A percentile compares a stretch with the other conserved stretches of the same genome.
Evolutionary conservation across 208 protist genomes (phyloP).

Genomic region (Phytomonas francai): DNA sequence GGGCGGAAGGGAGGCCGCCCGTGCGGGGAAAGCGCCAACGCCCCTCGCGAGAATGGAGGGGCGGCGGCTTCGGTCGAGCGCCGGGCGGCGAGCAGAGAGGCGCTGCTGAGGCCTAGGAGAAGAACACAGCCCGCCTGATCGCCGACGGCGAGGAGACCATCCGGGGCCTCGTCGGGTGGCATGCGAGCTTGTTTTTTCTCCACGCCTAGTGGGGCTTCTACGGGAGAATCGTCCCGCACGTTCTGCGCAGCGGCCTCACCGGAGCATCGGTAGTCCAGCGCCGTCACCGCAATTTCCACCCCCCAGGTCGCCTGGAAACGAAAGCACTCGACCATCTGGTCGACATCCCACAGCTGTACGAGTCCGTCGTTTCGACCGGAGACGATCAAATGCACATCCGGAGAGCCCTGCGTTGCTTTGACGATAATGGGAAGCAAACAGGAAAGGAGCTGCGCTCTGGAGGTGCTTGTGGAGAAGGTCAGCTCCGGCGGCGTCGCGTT

Average conservation of each 20-base stretch:
- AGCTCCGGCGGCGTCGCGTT: not conserved
- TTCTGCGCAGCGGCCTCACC: not conserved
- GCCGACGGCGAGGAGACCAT: slow-evolving; percentile 35
- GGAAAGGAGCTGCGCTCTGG: slow-evolving; percentile 19
- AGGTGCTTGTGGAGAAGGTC: slow-evolving; percentile 4
- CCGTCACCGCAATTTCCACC: slow-evolving; percentile 40
- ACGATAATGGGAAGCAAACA: slow-evolving; percentile 10
- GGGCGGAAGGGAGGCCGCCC: too few relatives aligned
- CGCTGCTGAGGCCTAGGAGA: slow-evolving; percentile 42
- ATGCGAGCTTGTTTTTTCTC: not conserved
- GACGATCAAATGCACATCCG: slow-evolving; percentile 22
- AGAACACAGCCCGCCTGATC: slow-evolving; percentile 38
- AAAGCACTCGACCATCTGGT: slow-evolving; percentile 43
- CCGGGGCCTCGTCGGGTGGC: not conserved
- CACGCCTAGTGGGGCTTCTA: not conserved
- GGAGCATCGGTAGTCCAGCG: slow-evolving; percentile 14
- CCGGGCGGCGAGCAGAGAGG: slow-evolving; percentile 14
- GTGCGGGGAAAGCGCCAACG: not conserved
- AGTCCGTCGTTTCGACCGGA: slow-evolving; percentile 69
- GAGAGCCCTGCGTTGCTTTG: not conserved
- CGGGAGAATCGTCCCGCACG: not conserved
- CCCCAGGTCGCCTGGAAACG: slow-evolving; percentile 49
- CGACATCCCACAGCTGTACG: slow-evolving; percentile 77
- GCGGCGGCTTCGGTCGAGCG: too few relatives aligned
- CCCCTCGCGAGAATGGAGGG: not conserved